These are phyloP conservation scores for Paecilomyces sp. DNA, from an alignment of 2,329 filamentous ascomycete genomes.

Conservation along the genomic window DNA sequence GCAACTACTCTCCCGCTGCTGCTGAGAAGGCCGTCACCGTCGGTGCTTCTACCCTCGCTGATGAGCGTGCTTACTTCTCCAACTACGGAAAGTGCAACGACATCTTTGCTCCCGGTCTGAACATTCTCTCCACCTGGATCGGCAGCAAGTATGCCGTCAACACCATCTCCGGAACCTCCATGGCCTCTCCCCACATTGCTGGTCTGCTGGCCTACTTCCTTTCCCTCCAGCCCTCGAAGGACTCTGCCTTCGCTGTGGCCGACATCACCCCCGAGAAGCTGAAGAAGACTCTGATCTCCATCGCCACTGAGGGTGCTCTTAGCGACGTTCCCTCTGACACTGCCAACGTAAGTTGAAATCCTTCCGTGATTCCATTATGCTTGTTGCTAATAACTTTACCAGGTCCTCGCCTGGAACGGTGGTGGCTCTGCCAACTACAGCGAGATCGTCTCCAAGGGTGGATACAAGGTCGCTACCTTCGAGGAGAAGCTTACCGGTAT, in stretches of 20 bases:
- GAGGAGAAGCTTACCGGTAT: constrained; percentile 34
- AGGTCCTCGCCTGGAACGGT: constrained; percentile 96
- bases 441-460: constrained; percentile 67
- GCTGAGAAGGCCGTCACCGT: constrained; percentile 90
- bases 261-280: constrained; percentile 88
- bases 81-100: constrained; percentile 99
- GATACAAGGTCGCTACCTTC: constrained; percentile 53
- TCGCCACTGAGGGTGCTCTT: constrained; percentile 73
- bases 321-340: constrained; percentile 78
- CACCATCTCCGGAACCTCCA: constrained; percentile 98
- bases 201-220: constrained; percentile 97
- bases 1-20: constrained; percentile 97
- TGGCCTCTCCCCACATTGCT: constrained; percentile 95
- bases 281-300: constrained; percentile 77
- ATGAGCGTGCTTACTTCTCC: constrained; percentile 99
- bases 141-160: constrained; percentile 93
- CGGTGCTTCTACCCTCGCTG: constrained; percentile 84
- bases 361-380: not conserved
- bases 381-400: constrained; percentile 16
- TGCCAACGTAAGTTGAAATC: constrained; percentile 57
- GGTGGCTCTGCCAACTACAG: constrained; percentile 89
- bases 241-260: constrained; percentile 86
- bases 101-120: constrained; percentile 95
- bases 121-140: constrained; percentile 97
- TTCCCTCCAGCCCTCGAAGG: constrained; percentile 82